These are phyloP conservation scores for Ascochyta lentis DNA, from an alignment of 2,329 filamentous ascomycete species.

Conservation along the genomic window DNA sequence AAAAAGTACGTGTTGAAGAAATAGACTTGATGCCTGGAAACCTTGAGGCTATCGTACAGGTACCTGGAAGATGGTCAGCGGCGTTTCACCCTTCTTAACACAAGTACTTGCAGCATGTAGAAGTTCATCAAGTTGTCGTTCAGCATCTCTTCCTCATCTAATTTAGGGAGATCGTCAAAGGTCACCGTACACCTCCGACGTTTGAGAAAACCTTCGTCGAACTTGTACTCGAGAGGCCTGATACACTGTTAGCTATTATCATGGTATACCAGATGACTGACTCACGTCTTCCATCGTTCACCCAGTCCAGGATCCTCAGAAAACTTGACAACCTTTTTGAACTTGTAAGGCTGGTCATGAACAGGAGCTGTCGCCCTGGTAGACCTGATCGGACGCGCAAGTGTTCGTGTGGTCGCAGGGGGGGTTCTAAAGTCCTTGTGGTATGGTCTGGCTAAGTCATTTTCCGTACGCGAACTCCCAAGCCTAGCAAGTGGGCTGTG, in stretches of 20 bases:
- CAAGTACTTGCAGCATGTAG: slow-evolving; percentile 66
- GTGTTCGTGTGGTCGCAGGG: not conserved
- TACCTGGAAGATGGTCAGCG: slow-evolving; percentile 24
- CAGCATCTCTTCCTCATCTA: slow-evolving; percentile 84
- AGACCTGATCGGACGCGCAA: slow-evolving; percentile 16
- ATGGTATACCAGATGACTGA: not conserved
- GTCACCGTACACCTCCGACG: slow-evolving; percentile 57
- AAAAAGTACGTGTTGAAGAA: slow-evolving; percentile 96
- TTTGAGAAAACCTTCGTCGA: slow-evolving; percentile 1
- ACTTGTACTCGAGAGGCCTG: slow-evolving; percentile 5
- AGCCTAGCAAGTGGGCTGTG: not conserved
- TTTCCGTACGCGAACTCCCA: not conserved
- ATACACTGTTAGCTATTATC: not conserved
- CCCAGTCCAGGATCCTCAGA: slow-evolving; percentile 34
- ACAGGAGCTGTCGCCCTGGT: slow-evolving; percentile 16
- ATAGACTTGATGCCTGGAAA: slow-evolving; percentile 70
- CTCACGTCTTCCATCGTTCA: slow-evolving; percentile 35
- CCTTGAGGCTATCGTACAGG: slow-evolving; percentile 45
- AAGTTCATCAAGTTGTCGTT: slow-evolving; percentile 95
- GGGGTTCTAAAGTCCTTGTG: not conserved
- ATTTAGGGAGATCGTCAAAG: slow-evolving; percentile 73
- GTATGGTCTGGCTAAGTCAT: not conserved
- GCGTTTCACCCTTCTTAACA: not conserved
- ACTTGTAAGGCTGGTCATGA: not conserved
- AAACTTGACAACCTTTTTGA: slow-evolving; percentile 28